Evolutionary conservation across 202 grass and related monocot genomes (phyloP), one percentile per base, ranked within the genome.

Genomic region (Saccharum hybrid): DNA sequence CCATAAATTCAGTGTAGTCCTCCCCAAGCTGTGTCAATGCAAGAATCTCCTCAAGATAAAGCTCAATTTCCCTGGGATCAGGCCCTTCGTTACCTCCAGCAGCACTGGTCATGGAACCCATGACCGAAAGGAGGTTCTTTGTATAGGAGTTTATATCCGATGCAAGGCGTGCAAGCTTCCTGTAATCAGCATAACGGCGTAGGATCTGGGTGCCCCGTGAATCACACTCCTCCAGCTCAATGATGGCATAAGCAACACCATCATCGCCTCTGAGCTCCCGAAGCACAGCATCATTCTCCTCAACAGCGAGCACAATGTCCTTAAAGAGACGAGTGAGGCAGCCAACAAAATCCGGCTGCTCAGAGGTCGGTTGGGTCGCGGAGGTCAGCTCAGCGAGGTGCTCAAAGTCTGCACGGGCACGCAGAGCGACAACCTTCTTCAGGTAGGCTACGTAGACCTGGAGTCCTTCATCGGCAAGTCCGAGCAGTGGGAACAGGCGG

Each of bases 161-260:
- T 12, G 89, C 84, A 31, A 96, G 93, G 10, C 72, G 88, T 6
- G 78, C 64, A 40, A 98, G 89, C 39, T 92, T 91, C 26, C 91
- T 81, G 82, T 83, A 93, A 83, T 98, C 96, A 7, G 89, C 82
- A 71, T 93, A 98, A 15, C 79, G 87, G 6, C 90, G 89, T 46
- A 98, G 75, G 71, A 98, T 95, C 86, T 94, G 93, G 31, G 91
- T 98, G 38, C 96, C 96, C 33, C 93, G 71, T 1, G 87, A 89
- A 19, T 98, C 96, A 48, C 96, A 98, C 85, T 98, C 96, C 77
- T 95, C 96, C 66, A 98, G 91, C 72, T 98, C 96, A 82, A 88
- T 93, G 66, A 93, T 91, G 56, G 91, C 90, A 76, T 93, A 95
- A 13, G 85, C 93, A 22, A 98, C 91, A 15, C 85, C 93, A 68